Base-by-base conservation (phyloP, 805 yeast genomes). In the Candida ficus region DNA sequence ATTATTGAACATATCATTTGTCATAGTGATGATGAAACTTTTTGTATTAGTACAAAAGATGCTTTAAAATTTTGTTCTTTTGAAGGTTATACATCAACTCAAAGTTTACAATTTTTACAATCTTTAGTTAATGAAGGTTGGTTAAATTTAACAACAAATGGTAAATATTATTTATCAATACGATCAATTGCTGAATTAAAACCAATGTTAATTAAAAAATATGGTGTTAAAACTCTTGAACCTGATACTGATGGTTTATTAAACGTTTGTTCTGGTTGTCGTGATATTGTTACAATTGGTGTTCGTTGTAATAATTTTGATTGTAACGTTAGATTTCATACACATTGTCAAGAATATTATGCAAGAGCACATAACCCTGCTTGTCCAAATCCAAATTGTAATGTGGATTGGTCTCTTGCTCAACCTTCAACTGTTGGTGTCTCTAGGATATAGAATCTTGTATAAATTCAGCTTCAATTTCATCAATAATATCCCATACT, bases 401-500 rank as follows among this genome's bases (percentile, higher is more conserved):
- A 27, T 1, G 48, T 46, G 16, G 47, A 44, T 38, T 48, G 53
- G 55, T 13, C 33, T 25, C 44, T 39, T 35, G 39, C 27, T 3
- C 11, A 4, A 16, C 33, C 33, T 17, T 25, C 29, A 8, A 19
- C 17, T 29, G 28, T 27, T n/a, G 31, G 38, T 8, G n/a, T 35
- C 11, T 25, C 25, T 19, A 35, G 25, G 30, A 29, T 9, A 22
- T 29, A 11, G 39, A 40, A 14, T 41, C 44, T 28, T 54, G 83
- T 37, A 78, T 56, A 45, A 67, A 72, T 37, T 70, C 74, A 25
- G 77, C 82, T 42, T 83, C 90, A 0, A 84, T 73, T 60, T 93
- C 96, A 56, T 93, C 97, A 4, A 91, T 54, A 4, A 89, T 56
- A 61, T 93, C 99, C 78, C 83, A 82, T 2, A 77, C 78, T 48